Evolutionary conservation across 768 basidiomycete species (phyloP).

Genomic region (Rhodosporidiobolus sp.): DNA sequence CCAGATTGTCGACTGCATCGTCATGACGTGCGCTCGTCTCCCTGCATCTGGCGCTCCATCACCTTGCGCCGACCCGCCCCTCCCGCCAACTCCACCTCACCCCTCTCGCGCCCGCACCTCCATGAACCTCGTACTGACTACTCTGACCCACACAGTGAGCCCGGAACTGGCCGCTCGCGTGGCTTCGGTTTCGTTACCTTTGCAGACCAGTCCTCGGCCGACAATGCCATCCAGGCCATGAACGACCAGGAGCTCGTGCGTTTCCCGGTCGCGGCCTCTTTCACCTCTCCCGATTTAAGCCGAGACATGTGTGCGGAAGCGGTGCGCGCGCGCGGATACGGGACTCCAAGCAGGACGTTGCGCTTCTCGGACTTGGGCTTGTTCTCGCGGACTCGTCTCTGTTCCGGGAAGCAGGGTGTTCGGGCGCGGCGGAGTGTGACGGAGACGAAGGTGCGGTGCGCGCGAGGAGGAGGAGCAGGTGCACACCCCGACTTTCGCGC

Average conservation of each 20-base stretch:
- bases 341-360: not conserved
- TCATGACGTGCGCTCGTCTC: conserved; percentile 81
- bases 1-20: conserved; percentile 54
- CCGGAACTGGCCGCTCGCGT: conserved; percentile 88
- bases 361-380: conserved; percentile 13
- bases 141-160: conserved; percentile 56
- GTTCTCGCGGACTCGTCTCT: not conserved
- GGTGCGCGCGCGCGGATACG: not conserved
- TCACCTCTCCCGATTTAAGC: not conserved
- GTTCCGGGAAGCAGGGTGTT: conserved; percentile 3
- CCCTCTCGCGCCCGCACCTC: not conserved
- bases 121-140: not conserved
- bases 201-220: conserved; percentile 78
- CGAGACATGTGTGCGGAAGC: not conserved
- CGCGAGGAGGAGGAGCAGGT: not conserved
- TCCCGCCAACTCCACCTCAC: not conserved
- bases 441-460: not conserved
- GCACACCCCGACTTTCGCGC: too few relatives aligned
- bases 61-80: conserved; percentile 3
- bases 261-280: not conserved
- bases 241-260: conserved; percentile 68
- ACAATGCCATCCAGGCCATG: conserved; percentile 81
- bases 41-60: not conserved
- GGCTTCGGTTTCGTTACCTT: conserved; percentile 92
- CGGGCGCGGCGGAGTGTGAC: not conserved